Conservation (phyloP, 176 grass and related monocot genomes). For the Musa troglodytarum region DNA sequence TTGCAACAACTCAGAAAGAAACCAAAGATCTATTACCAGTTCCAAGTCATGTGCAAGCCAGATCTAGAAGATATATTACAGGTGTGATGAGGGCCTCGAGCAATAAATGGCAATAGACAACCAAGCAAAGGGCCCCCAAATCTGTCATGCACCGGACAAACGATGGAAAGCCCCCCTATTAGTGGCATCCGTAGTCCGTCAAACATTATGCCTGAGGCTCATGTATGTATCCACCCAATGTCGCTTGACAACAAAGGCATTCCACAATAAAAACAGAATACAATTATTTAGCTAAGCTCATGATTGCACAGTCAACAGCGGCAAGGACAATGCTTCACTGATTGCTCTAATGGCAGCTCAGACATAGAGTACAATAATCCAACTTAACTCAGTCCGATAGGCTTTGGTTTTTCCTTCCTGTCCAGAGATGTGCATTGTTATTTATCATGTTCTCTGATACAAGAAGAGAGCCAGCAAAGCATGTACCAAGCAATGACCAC, state of each 20-base stretch:
- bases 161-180: too few relatives aligned
- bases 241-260: too few relatives aligned
- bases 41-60: not conserved
- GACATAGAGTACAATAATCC: not conserved
- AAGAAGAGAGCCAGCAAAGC: too few relatives aligned
- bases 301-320: not conserved
- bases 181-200: too few relatives aligned
- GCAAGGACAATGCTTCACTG: not conserved
- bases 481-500: too few relatives aligned
- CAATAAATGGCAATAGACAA: not conserved
- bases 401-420: not conserved
- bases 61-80: not conserved
- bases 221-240: too few relatives aligned
- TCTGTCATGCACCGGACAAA: not conserved
- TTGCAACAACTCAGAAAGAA: not conserved
- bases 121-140: not conserved
- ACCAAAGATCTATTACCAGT: not conserved
- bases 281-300: too few relatives aligned
- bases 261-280: too few relatives aligned
- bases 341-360: not conserved
- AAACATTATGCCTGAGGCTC: not conserved
- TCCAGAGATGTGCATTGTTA: not conserved
- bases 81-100: not conserved
- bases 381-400: not conserved
- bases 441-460: too few relatives aligned